Evolutionary conservation across 2,329 filamentous ascomycete species (phyloP).

Genomic region (Sporothrix schenckii): DNA sequence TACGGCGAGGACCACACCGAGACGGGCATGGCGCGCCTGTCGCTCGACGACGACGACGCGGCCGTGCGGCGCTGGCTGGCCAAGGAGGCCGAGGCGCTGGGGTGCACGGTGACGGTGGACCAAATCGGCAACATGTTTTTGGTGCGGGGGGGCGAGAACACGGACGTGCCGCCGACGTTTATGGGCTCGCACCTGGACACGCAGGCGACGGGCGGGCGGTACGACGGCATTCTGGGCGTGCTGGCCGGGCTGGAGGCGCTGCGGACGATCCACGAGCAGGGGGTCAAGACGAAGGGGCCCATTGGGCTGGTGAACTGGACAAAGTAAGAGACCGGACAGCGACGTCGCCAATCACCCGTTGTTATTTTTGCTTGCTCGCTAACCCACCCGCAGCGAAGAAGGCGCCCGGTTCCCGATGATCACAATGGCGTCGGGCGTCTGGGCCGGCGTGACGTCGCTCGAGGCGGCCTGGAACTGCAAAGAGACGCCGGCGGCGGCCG

Average conservation of each 20-base stretch:
- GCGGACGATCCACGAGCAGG: slow-evolving; percentile 66
- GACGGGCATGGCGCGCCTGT: slow-evolving; percentile 75
- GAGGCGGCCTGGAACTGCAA: slow-evolving; percentile 61
- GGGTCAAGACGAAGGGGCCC: slow-evolving; percentile 68
- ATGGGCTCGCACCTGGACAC: slow-evolving; percentile 67
- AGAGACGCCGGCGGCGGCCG: slow-evolving; percentile 52
- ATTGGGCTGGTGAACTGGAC: slow-evolving; percentile 80
- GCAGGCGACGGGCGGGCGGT: slow-evolving; percentile 59
- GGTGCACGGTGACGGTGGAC: slow-evolving; percentile 70
- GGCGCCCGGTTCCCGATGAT: slow-evolving; percentile 77
- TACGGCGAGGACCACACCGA: slow-evolving; percentile 45
- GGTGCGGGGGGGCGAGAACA: slow-evolving; percentile 65
- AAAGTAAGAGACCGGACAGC: too few relatives aligned
- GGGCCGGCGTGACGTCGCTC: slow-evolving; percentile 67
- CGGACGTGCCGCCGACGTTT: slow-evolving; percentile 64
- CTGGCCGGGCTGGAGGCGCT: slow-evolving; percentile 73
- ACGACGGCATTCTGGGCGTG: slow-evolving; percentile 78
- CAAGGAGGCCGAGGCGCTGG: slow-evolving; percentile 62
- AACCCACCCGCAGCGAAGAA: slow-evolving; percentile 63
- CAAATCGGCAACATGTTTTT: slow-evolving; percentile 83
- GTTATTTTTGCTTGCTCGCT: too few relatives aligned
- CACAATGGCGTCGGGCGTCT: slow-evolving; percentile 75
- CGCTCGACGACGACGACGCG: slow-evolving; percentile 72
- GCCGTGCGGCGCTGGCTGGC: slow-evolving; percentile 75
- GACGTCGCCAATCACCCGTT: too few relatives aligned